Conservation (phyloP, 148 eudicot genomes). For the Camellia sinensis region DNA sequence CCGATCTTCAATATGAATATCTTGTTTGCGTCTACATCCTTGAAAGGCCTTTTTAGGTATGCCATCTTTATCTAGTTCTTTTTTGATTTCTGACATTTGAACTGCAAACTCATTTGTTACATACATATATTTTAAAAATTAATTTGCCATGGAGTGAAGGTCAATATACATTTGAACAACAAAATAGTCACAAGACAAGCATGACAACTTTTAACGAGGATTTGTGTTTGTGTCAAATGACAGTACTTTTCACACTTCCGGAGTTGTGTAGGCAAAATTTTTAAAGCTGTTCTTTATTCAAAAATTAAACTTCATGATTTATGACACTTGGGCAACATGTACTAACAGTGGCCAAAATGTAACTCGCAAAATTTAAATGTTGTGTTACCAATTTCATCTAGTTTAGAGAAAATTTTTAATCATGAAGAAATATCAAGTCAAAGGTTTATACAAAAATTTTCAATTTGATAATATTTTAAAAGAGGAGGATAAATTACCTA, state of each 20-base stretch:
- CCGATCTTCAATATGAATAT: not conserved
- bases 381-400: too few relatives aligned
- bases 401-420: not conserved
- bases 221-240: not conserved
- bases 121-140: too few relatives aligned
- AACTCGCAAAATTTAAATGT: not conserved
- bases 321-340: too few relatives aligned
- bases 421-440: not conserved
- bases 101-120: too few relatives aligned
- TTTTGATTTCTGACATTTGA: too few relatives aligned
- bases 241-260: not conserved
- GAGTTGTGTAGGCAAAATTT: not conserved
- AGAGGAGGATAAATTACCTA: not conserved
- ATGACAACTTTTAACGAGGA: not conserved
- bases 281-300: too few relatives aligned
- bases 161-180: too few relatives aligned
- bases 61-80: too few relatives aligned
- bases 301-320: too few relatives aligned
- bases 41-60: not conserved
- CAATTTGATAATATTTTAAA: not conserved
- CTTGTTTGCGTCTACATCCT: not conserved
- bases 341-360: not conserved
- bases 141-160: too few relatives aligned
- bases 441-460: not conserved
- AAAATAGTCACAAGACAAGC: too few relatives aligned